A percentile compares a stretch with the other conserved stretches of the same genome.
Evolutionary conservation across 768 basidiomycete species (phyloP).

Genomic region (Leccinellum luteum): DNA sequence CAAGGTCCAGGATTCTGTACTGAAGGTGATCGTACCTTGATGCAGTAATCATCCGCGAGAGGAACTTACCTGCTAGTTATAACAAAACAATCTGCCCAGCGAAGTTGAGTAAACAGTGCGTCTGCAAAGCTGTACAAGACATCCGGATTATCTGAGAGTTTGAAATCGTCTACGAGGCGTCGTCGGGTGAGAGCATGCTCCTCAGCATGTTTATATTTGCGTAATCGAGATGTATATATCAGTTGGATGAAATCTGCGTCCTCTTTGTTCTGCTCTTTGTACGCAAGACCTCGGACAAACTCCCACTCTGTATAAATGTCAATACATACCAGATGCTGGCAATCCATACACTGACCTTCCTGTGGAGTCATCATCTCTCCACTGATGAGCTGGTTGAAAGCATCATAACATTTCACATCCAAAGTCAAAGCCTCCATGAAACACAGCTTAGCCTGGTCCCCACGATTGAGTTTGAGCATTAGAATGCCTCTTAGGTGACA

Average conservation of each 20-base stretch:
- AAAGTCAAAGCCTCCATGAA: conserved; percentile 94
- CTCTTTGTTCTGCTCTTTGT: conserved; percentile 77
- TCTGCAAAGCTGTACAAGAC: conserved; percentile 90
- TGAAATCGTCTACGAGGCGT: conserved; percentile 79
- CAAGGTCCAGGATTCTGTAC: conserved; percentile 75
- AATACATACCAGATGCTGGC: conserved; percentile 1
- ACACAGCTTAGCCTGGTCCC: conserved; percentile 87
- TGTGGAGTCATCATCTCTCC: conserved; percentile 96
- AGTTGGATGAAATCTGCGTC: conserved; percentile 90
- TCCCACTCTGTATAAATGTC: conserved; percentile 78
- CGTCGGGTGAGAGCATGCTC: conserved; percentile 82
- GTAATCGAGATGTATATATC: conserved; percentile 87
- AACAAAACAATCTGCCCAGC: conserved; percentile 92
- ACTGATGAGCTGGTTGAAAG: conserved; percentile 84
- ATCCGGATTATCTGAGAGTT: conserved; percentile 88
- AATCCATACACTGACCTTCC: conserved; percentile 66
- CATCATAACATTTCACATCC: conserved; percentile 97
- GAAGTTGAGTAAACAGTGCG: conserved; percentile 80
- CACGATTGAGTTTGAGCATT: conserved; percentile 91
- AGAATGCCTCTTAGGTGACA: conserved; percentile 91
- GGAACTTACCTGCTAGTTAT: conserved; percentile 71
- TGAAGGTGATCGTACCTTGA: background rate
- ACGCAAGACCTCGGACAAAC: conserved; percentile 83
- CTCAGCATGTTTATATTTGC: conserved; percentile 82
- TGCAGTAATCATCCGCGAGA: background rate